Evolutionary conservation across 2,329 filamentous ascomycete species (phyloP).

Genomic region (Paraconiothyrium sp.): DNA sequence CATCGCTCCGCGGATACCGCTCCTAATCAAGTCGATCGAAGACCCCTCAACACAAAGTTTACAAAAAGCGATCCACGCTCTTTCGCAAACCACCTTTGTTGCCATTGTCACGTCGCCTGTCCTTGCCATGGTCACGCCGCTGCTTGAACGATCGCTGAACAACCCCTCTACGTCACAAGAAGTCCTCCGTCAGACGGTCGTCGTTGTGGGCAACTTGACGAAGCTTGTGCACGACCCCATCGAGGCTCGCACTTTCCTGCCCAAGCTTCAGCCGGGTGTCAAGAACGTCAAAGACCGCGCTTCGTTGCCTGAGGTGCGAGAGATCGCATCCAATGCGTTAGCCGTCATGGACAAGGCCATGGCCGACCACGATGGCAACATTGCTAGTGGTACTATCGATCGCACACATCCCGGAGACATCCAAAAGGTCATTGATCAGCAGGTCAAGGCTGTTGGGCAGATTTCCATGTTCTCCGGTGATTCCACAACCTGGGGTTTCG

Average conservation of each 20-base stretch:
- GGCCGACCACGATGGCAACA: constrained; percentile 65
- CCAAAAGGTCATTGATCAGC: constrained; percentile 74
- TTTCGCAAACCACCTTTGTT: constrained; percentile 98
- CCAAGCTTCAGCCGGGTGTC: constrained; percentile 92
- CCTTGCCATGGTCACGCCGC: constrained; percentile 89
- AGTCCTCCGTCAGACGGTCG: constrained; percentile 92
- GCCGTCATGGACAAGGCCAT: constrained; percentile 94
- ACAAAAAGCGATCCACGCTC: constrained; percentile 94
- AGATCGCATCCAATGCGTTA: constrained; percentile 83
- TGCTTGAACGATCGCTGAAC: constrained; percentile 93
- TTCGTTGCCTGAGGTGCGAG: constrained; percentile 92
- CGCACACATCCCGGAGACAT: constrained; percentile 78
- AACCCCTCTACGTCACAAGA: constrained; percentile 91
- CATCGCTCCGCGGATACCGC: constrained; percentile 87
- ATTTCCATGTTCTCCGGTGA: constrained; percentile 70
- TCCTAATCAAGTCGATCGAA: constrained; percentile 94
- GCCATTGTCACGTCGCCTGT: constrained; percentile 95
- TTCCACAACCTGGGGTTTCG: constrained; percentile 68
- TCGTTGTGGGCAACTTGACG: constrained; percentile 97
- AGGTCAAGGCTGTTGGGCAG: constrained; percentile 76
- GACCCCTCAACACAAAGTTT: constrained; percentile 87
- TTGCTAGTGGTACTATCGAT: constrained; percentile 66
- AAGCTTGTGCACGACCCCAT: constrained; percentile 96
- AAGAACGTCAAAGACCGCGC: constrained; percentile 87
- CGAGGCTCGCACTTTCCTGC: constrained; percentile 93